Evolutionary conservation across 306 rosid species (phyloP), one percentile per base, ranked within the genome.

Genomic region (Quercus cerris): DNA sequence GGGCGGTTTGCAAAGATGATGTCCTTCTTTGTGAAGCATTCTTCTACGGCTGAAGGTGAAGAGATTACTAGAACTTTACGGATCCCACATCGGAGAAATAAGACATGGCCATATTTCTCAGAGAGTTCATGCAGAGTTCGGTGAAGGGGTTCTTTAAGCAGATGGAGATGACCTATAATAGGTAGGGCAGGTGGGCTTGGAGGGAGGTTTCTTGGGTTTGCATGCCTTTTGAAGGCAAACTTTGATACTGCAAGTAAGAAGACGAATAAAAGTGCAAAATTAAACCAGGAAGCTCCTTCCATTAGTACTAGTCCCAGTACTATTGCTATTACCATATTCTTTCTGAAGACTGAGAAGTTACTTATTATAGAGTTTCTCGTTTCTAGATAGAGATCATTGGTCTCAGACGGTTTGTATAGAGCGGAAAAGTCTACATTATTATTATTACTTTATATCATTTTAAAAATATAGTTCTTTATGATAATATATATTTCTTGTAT

Each of bases 131-230:
- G 55, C 1, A 79, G 72, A 25, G 76, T 64, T 2, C 81, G 85
- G 67, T 80, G 85, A 30, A 83, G 20, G 1, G 87, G 89, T 14
- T 27, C 72, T 31, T 81, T 80, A 7, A 86, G 44, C 8, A 83
- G 89, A 68, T 86, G 82, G 46, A 83, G 86, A 57, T 86, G 87
- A 38, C 89, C 87, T 4, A 86, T 74, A 0, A 86, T 31, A 1
- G 89, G 89, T 8, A 86, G 46, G 5, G 75, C 33, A 4, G 74
- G 77, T 15, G 89, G 87, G 64, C 49, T 41, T 30, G 89, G 89
- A 11, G 89, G 87, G 0, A 78, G 79, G 38, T 79, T 85, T 23
- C 49, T 6, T 14, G 18, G 52, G 13, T 33, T 31, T 6, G 28
- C 54, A 11, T 1, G 11, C 19, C 49, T 15, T 31, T 35, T 31